Conservation (phyloP, 352 stramenopile genomes). For the Hyaloperonospora arabidopsidis region DNA sequence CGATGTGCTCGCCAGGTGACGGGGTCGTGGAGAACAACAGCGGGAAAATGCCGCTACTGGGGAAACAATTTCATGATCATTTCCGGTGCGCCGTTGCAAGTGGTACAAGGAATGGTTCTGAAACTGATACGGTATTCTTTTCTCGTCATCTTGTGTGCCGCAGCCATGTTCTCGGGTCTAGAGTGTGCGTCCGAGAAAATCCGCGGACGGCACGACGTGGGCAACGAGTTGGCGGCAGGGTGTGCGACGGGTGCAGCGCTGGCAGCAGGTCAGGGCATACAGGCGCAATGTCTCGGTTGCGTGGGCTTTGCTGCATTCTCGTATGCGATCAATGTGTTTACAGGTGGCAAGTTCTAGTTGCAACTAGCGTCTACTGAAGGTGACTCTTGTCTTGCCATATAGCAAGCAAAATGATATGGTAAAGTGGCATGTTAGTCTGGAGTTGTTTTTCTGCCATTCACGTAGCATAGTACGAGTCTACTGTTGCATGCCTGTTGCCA, state of each 20-base stretch:
- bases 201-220: conserved; percentile 91
- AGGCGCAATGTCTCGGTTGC: conserved; percentile 91
- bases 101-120: background rate
- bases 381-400: conserved; percentile 7
- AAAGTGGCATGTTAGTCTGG: background rate
- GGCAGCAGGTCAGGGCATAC: conserved; percentile 88
- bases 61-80: conserved; percentile 85
- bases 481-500: conserved; percentile 46
- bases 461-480: background rate
- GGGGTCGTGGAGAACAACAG: conserved; percentile 58
- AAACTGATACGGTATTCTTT: background rate
- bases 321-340: conserved; percentile 86
- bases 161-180: conserved; percentile 91
- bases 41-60: conserved; percentile 77
- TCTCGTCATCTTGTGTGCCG: background rate
- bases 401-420: conserved; percentile 10
- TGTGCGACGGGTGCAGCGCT: conserved; percentile 93
- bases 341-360: conserved; percentile 61
- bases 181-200: conserved; percentile 93
- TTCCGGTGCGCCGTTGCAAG: conserved; percentile 32
- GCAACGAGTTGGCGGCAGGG: conserved; percentile 89
- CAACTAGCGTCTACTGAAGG: background rate
- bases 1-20: conserved; percentile 33
- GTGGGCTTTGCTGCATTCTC: conserved; percentile 89
- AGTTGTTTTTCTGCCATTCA: background rate